phyloP scores from a whole-genome alignment of 2,329 filamentous ascomycete species.

The Chrysoporthe deuterocubensis region DNA sequence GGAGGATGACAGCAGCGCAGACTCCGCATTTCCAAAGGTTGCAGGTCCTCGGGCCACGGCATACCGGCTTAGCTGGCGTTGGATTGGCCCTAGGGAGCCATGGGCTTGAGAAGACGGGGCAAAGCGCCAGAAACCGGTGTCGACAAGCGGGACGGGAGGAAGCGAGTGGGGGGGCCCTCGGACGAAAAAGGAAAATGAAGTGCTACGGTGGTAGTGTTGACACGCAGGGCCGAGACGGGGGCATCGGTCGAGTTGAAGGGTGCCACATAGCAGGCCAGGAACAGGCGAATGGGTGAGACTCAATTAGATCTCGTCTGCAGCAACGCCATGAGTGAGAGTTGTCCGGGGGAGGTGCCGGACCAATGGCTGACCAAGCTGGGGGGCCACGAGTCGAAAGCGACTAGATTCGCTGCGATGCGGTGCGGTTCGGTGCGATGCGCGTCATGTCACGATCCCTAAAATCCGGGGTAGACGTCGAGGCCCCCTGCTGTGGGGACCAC shows the following conservation, averaged over 20 bases:
- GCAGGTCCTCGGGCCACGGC: too few species aligned
- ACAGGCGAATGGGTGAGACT: conserved; percentile 1
- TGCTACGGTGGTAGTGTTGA: neutral
- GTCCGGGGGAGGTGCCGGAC: conserved; percentile 8
- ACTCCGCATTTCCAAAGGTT: too few species aligned
- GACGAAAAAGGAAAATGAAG: neutral
- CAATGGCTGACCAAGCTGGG: conserved; percentile 15
- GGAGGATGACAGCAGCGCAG: too few species aligned
- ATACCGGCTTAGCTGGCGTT: too few species aligned
- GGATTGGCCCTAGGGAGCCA: too few species aligned
- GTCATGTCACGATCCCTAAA: conserved; percentile 23
- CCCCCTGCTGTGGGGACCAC: conserved; percentile 19
- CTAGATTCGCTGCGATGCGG: neutral
- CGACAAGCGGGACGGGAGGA: conserved; percentile 26
- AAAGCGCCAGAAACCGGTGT: conserved; percentile 37
- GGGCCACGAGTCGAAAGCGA: neutral
- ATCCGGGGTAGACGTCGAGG: conserved; percentile 24
- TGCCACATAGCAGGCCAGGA: conserved; percentile 22
- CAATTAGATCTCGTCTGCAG: neutral
- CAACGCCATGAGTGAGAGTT: neutral
- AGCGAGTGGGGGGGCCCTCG: neutral
- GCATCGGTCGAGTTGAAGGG: conserved; percentile 5
- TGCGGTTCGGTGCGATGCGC: conserved; percentile 15
- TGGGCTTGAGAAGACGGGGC: conserved; percentile 59
- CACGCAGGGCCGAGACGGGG: neutral